Conservation (phyloP, 2,329 filamentous ascomycete species). For the Pseudogymnoascus verrucosus region DNA sequence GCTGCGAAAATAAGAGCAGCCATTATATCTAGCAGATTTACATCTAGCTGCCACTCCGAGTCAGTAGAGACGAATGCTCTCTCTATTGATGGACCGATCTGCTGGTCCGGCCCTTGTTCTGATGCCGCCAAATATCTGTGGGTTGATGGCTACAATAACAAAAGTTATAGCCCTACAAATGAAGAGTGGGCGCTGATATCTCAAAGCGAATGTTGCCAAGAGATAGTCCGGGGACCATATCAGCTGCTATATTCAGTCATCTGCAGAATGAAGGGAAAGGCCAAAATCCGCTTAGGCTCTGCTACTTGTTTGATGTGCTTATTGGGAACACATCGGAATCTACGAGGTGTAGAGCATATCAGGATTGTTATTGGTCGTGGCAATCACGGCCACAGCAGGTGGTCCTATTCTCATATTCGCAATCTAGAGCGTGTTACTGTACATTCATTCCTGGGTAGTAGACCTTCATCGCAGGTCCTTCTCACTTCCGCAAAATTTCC, state of each 20-base stretch:
- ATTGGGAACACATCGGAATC: background rate
- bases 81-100: background rate
- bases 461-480: background rate
- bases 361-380: background rate
- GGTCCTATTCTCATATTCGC: background rate
- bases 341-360: background rate
- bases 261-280: background rate
- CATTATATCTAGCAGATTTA: background rate
- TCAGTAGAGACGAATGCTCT: background rate
- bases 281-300: background rate
- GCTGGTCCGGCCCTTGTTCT: background rate
- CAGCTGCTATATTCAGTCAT: background rate
- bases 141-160: background rate
- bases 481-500: background rate
- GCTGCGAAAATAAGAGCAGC: background rate
- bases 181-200: background rate
- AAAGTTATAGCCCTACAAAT: background rate
- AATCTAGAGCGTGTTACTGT: background rate
- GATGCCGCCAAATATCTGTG: background rate
- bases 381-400: background rate
- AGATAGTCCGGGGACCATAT: background rate
- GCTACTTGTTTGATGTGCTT: background rate
- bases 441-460: background rate
- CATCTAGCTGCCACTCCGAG: background rate
- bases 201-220: background rate